Evolutionary conservation across 1,284 basidiomycete genomes (phyloP).

Genomic region (Austroboletus novae-zelandiae): DNA sequence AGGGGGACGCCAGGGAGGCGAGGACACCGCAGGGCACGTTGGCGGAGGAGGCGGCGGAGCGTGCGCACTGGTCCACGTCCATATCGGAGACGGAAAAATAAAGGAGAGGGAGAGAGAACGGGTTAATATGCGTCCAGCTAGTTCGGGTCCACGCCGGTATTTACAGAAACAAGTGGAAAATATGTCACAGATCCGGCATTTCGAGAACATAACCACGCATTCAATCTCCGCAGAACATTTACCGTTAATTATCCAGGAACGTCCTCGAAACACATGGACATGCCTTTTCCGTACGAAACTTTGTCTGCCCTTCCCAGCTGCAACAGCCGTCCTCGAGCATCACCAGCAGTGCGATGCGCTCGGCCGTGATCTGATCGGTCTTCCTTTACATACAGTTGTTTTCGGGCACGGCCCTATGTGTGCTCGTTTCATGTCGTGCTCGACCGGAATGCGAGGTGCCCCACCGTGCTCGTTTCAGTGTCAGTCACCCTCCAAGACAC

Average conservation of each 20-base stretch:
- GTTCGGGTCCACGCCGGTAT: slow-evolving; percentile 35
- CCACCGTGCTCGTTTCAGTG: slow-evolving; percentile 17
- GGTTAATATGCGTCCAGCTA: slow-evolving; percentile 37
- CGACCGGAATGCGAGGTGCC: slow-evolving; percentile 13
- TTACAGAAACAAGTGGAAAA: slow-evolving; percentile 41
- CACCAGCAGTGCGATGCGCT: slow-evolving; percentile 30
- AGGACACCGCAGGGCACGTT: slow-evolving; percentile 12
- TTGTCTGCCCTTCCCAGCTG: slow-evolving; percentile 20
- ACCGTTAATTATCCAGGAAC: slow-evolving; percentile 34
- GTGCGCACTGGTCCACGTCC: slow-evolving; percentile 20
- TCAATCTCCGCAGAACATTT: slow-evolving; percentile 36
- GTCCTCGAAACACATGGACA: slow-evolving; percentile 25
- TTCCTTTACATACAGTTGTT: slow-evolving; percentile 34
- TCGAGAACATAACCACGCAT: slow-evolving; percentile 37
- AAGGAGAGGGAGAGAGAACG: slow-evolving; percentile 19
- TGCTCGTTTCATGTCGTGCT: slow-evolving; percentile 28
- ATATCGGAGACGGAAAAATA: slow-evolving; percentile 14
- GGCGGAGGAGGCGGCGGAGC: background rate
- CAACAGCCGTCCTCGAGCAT: slow-evolving; percentile 12
- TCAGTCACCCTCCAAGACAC: slow-evolving; percentile 16
- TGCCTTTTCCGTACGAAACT: slow-evolving; percentile 26
- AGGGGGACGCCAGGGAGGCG: slow-evolving; percentile 15
- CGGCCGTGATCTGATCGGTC: slow-evolving; percentile 31
- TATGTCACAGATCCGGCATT: slow-evolving; percentile 41
- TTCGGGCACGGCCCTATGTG: slow-evolving; percentile 16